Evolutionary conservation across 2,329 filamentous ascomycete species (phyloP).

Genomic region (Microcyclospora tardicrescens): DNA sequence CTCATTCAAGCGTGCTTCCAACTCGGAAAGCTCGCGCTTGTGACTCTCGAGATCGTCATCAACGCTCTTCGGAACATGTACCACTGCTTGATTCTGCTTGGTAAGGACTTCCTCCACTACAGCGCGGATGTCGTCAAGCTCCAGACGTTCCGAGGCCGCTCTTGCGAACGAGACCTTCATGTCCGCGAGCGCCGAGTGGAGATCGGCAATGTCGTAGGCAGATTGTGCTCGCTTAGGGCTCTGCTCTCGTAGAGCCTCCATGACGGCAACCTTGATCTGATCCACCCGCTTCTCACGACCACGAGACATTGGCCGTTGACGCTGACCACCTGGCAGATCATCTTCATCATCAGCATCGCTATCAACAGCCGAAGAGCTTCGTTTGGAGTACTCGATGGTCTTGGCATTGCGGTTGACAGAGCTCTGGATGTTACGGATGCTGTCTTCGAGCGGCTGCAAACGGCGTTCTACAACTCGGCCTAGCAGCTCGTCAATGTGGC

Average conservation of each 20-base stretch:
- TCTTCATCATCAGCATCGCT: conserved; percentile 91
- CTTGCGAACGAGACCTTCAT: conserved; percentile 36
- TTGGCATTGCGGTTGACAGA: conserved; percentile 43
- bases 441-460: conserved; percentile 67
- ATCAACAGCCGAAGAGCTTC: conserved; percentile 42
- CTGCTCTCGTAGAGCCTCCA: conserved; percentile 48
- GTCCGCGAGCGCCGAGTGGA: conserved; percentile 35
- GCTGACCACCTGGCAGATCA: conserved; percentile 24
- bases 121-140: conserved; percentile 31
- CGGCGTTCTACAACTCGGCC: conserved; percentile 62
- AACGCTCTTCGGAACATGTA: conserved; percentile 18
- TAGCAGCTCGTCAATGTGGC: conserved; percentile 76
- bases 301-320: conserved; percentile 61
- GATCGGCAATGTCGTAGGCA: conserved; percentile 22
- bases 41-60: conserved; percentile 12
- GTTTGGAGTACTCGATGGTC: conserved; percentile 41
- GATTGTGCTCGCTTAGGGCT: conserved; percentile 13
- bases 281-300: conserved; percentile 67
- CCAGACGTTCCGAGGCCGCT: conserved; percentile 31
- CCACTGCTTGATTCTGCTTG: conserved; percentile 16
- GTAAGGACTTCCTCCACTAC: conserved; percentile 24
- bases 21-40: conserved; percentile 17
- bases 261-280: conserved; percentile 49
- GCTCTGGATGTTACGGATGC: conserved; percentile 59
- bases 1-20: conserved; percentile 21